phyloP scores from a whole-genome alignment of 2,329 filamentous ascomycete genomes.

The Fusarium newnesense region DNA sequence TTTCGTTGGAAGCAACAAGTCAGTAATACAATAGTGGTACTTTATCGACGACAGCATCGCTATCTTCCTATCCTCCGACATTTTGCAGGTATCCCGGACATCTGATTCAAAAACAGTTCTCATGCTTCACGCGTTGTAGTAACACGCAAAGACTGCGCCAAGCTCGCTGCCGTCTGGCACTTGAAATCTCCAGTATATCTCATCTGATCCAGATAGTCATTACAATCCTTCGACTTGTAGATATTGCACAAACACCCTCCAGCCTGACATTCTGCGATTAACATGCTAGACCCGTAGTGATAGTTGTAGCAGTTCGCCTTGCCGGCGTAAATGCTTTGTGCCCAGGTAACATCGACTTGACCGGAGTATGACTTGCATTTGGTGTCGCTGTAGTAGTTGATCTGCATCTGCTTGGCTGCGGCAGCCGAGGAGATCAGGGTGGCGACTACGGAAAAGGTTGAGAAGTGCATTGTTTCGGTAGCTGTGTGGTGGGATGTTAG shows the following conservation, averaged over 20 bases:
- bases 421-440: background rate
- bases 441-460: background rate
- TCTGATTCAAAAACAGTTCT: too few species aligned
- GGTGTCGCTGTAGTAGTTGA: too few species aligned
- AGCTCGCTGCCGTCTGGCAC: rapidly evolving
- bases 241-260: background rate
- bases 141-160: background rate
- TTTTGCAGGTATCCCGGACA: too few species aligned
- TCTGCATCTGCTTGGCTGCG: background rate
- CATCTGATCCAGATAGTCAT: background rate
- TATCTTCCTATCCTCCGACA: too few species aligned
- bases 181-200: background rate
- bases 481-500: rapidly evolving
- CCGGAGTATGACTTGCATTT: background rate
- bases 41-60: too few species aligned
- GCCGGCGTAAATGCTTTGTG: background rate
- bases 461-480: rapidly evolving
- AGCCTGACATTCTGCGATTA: background rate
- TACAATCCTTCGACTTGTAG: background rate
- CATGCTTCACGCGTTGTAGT: background rate
- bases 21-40: too few species aligned
- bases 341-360: background rate
- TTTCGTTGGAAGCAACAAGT: too few species aligned
- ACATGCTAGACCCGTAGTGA: background rate
- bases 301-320: background rate